These are phyloP conservation scores for Phytophthora macrochlamydospora DNA, from an alignment of 352 stramenopile species.

Conservation along the genomic window DNA sequence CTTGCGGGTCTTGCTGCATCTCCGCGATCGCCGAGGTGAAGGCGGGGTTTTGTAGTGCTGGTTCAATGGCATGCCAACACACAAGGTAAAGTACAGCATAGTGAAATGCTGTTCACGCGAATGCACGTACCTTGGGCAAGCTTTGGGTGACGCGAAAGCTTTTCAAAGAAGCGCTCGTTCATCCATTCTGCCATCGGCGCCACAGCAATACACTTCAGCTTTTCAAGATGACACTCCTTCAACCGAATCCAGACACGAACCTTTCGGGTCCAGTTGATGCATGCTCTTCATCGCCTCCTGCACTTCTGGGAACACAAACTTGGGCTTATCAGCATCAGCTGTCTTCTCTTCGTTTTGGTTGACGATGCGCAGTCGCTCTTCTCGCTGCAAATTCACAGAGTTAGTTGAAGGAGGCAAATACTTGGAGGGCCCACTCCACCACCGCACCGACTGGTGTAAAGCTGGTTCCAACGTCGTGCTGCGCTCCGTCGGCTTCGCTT, in stretches of 20 bases:
- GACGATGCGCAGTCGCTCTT: slow-evolving; percentile 46
- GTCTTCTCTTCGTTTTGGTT: slow-evolving; percentile 29
- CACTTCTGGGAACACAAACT: slow-evolving; percentile 79
- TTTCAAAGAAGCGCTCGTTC: slow-evolving; percentile 72
- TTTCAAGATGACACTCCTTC: no score
- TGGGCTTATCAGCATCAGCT: slow-evolving; percentile 5
- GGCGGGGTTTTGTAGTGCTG: slow-evolving; percentile 68
- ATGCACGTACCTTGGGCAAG: slow-evolving; percentile 49
- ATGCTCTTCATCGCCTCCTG: slow-evolving; percentile 67
- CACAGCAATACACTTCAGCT: background rate
- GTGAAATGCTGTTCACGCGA: background rate
- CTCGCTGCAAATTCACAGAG: slow-evolving; percentile 26
- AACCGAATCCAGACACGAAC: slow-evolving; percentile 18
- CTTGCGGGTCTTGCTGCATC: slow-evolving; percentile 65
- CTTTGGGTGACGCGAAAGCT: slow-evolving; percentile 61
- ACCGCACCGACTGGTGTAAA: slow-evolving; percentile 16
- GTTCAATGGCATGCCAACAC: background rate
- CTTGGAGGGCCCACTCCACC: background rate
- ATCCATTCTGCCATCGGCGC: slow-evolving; percentile 63
- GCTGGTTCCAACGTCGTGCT: slow-evolving; percentile 10
- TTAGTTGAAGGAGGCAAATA: slow-evolving; percentile 7
- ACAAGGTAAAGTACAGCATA: background rate
- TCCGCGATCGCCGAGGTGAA: slow-evolving; percentile 76
- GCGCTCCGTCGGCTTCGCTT: slow-evolving; percentile 4
- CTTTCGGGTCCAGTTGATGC: slow-evolving; percentile 67